A percentile compares a stretch with the other conserved stretches of the same genome.
These are phyloP conservation scores for Neurospora sp. DNA, from an alignment of 495 filamentous ascomycete species.

Conservation along the genomic window DNA sequence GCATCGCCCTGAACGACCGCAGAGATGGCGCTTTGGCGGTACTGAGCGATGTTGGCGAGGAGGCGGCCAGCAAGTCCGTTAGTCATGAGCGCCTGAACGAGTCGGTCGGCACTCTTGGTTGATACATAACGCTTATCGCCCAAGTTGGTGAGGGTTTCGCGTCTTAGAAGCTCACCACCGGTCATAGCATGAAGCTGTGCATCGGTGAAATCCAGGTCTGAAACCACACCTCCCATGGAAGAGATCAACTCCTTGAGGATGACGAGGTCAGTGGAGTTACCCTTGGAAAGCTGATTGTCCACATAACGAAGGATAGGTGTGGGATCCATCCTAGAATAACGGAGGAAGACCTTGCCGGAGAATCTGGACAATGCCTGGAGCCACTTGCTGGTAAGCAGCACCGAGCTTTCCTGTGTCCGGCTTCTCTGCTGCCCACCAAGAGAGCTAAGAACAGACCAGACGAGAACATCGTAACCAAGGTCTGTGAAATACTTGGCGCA, in stretches of 20 bases:
- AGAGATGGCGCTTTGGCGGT: conserved; percentile 71
- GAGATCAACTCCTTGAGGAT: conserved; percentile 79
- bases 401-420: conserved; percentile 65
- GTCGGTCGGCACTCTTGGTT: conserved; percentile 54
- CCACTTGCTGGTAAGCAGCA: conserved; percentile 84
- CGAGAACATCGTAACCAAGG: conserved; percentile 84
- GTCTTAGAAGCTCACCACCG: conserved; percentile 68
- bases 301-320: conserved; percentile 84
- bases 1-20: conserved; percentile 53
- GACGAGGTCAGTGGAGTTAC: conserved; percentile 77
- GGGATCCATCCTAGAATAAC: conserved; percentile 71
- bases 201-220: conserved; percentile 78
- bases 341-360: conserved; percentile 75
- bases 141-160: conserved; percentile 65
- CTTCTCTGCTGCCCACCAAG: conserved; percentile 65
- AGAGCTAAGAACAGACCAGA: conserved; percentile 75
- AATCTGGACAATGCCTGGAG: conserved; percentile 75
- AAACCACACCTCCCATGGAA: conserved; percentile 86
- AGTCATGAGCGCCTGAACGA: conserved; percentile 70
- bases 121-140: conserved; percentile 64
- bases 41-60: conserved; percentile 81
- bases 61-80: conserved; percentile 63
- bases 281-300: conserved; percentile 64
- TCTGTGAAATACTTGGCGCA: conserved; percentile 88
- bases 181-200: conserved; percentile 75